phyloP scores from a whole-genome alignment of 441 rosid genomes.

The Gossypium schwendimanii region DNA sequence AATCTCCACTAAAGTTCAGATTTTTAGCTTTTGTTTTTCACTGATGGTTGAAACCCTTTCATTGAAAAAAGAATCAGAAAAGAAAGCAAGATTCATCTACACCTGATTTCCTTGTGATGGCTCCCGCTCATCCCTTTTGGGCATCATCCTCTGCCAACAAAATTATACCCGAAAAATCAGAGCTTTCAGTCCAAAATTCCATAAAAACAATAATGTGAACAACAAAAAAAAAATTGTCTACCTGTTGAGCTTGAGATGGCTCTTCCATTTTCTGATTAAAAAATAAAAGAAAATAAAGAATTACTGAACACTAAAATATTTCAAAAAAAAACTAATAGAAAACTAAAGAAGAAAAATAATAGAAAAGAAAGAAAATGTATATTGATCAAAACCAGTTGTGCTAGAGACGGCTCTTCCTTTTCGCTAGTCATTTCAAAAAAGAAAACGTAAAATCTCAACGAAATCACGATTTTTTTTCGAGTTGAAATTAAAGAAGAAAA shows the following conservation, averaged over 20 bases:
- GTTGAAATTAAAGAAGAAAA: neutral
- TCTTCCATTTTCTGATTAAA: conserved; percentile 10
- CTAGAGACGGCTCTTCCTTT: neutral
- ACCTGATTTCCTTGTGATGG: conserved; percentile 1
- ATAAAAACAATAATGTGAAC: neutral
- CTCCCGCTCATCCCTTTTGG: conserved; percentile 9
- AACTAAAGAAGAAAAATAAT: neutral
- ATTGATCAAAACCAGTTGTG: neutral
- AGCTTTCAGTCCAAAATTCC: neutral
- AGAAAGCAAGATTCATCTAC: neutral
- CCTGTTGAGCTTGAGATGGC: conserved; percentile 1
- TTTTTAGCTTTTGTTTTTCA: neutral
- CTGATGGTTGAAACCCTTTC: neutral
- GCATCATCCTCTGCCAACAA: neutral
- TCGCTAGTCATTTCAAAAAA: conserved; percentile 16
- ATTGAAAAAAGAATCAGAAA: neutral
- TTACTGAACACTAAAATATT: neutral
- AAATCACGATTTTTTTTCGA: neutral
- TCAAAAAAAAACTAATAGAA: neutral
- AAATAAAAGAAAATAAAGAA: neutral
- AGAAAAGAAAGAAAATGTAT: neutral
- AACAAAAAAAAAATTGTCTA: neutral
- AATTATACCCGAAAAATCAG: neutral
- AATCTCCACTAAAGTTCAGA: neutral
- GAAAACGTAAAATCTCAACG: neutral